Evolutionary conservation across 179 eudicot genomes (phyloP), one percentile per base, ranked within the genome.

Genomic region (Silene noctiflora): DNA sequence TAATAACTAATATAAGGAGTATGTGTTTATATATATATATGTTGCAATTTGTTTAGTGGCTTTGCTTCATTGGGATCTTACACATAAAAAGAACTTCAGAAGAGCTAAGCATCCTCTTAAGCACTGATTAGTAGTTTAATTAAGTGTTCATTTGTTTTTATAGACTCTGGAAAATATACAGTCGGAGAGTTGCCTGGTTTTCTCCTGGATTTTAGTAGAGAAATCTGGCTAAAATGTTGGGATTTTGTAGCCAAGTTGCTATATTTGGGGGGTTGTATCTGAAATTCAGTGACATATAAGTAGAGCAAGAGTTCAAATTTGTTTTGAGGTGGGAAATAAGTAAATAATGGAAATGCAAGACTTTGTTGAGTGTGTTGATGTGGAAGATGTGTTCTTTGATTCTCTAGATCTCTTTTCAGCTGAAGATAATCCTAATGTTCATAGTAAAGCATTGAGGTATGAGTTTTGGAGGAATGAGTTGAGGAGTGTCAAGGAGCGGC

Each of bases 371-470:
- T 83, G 75, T 69, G 78, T 72, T 81, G 85, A 71, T 74, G 74
- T 73, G 71, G 93, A 86, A 55, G 91, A 88, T 25, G 82, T 80
- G 63, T 92, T 91, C 86, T 87, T 86, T 78, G 96, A 92, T 77
- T 75, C 87, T 21, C 63, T 59, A 3, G 85, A 87, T 69, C 65
- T 75, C 27, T 77, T 87, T 69, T 71, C 82, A 25, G 77, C 66
- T 27, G 86, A 86, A 69, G 85, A 85, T 70, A 88, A 75, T 69
- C 80, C 82, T 14, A 13, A 44, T 67, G 77, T 61, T 67, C 60
- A 75, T 64, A 53, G 56, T 64, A 58, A 61, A 42, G 81, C 39
- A 1, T 78, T 77, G 2, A 82, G 81, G 58, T 83, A 63, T 76
- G 90, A 81, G 13, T 72, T 86, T 59, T 90, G 97, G 97, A 75